Base-by-base conservation (phyloP, 2,329 filamentous ascomycete species). In the Alternaria viburni region DNA sequence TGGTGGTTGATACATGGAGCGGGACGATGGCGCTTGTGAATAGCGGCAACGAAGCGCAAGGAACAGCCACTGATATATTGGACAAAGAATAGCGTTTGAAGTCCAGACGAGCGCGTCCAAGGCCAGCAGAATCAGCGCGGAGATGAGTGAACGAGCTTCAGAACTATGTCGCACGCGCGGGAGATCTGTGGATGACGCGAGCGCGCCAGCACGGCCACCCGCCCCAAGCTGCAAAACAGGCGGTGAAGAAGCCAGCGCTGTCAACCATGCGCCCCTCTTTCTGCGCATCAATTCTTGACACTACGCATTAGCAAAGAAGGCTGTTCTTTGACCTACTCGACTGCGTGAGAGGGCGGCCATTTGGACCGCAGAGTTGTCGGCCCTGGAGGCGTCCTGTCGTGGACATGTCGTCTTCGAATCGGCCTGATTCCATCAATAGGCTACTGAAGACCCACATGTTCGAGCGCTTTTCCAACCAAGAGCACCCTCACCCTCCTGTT, bases 211-310 rank as follows among this genome's bases (percentile, higher is more conserved):
- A 73, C 68, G 70, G 70, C 73, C 70, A 67, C 67, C 65, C 67
- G 67, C 61, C 59, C 62, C 69, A 70, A 72, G 69, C 70, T 73
- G 68, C 63, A 68, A 64, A 60, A 64, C 45, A 57, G 61, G 62
- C 64, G 69, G 65, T 71, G 74, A 72, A 59, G 65, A 69, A 52
- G 52, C 32, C 69, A 69, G 69, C 69, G 71, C 69, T 74, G 72
- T 61, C 64, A 64, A 69, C 61, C 59, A 65, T 52, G 52, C 59
- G 62, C 64, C 62, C 68, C 66, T 66, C 61, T 64, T 62, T 68
- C 63, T 64, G 57, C 62, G 62, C 63, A 58, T 50, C 45, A 59
- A 54, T 50, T 25, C 32, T 49, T 62, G 41, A 30, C 45, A 59
- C 28, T 23, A 51, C n/a, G 61, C 61, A 56, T 59, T 59, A 51